These are phyloP conservation scores for Gonium pectorale DNA, from an alignment of 139 green algal genomes.

Conservation along the genomic window DNA sequence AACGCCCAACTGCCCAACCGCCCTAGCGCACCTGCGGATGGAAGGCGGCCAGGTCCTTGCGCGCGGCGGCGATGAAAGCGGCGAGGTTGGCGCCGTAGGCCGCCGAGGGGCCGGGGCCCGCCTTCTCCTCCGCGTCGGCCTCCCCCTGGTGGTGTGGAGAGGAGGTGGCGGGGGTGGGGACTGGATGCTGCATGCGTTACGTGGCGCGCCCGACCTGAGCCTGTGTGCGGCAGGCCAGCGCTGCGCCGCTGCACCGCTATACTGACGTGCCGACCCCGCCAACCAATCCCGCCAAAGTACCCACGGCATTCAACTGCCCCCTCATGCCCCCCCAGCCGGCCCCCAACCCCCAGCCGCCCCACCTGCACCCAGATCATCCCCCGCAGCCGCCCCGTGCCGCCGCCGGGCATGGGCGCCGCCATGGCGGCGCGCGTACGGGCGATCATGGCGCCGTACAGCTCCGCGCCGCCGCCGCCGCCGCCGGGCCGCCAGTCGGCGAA, in stretches of 20 bases:
- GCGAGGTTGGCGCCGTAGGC: conserved; percentile 21
- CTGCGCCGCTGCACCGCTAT: too few relatives aligned
- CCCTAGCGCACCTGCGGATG: conserved; percentile 28
- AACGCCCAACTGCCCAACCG: not conserved
- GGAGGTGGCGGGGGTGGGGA: not conserved
- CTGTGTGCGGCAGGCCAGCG: too few relatives aligned
- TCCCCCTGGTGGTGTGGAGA: not conserved
- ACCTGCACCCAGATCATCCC: conserved; percentile 47
- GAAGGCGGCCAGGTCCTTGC: conserved; percentile 11
- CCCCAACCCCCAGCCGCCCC: not conserved
- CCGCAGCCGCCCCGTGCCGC: not conserved
- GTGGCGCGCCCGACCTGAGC: too few relatives aligned
- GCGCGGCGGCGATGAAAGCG: not conserved
- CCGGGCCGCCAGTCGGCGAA: conserved; percentile 29
- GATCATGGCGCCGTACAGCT: conserved; percentile 29
- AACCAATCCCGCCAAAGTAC: too few relatives aligned
- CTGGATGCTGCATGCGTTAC: too few relatives aligned
- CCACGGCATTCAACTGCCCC: too few relatives aligned
- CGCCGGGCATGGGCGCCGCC: conserved; percentile 23
- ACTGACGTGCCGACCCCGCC: too few relatives aligned
- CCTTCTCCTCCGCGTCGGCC: conserved; percentile 30
- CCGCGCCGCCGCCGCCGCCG: not conserved
- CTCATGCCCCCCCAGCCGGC: not conserved
- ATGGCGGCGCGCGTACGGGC: conserved; percentile 14
- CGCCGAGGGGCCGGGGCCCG: not conserved